phyloP scores from a whole-genome alignment of 495 filamentous ascomycete species.

The Parachaetomium inaequale region DNA sequence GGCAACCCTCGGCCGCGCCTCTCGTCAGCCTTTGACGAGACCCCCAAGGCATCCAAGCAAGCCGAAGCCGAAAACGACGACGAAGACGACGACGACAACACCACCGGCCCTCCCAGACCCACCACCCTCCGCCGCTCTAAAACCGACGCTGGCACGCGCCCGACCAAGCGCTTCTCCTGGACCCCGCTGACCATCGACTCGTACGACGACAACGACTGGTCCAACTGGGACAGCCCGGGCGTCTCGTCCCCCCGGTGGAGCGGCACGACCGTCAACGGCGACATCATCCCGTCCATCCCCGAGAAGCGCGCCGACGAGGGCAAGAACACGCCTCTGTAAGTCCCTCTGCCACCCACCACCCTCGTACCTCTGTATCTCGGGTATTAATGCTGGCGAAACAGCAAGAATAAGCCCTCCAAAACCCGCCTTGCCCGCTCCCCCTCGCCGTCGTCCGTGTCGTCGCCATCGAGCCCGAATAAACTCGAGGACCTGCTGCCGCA shows the following conservation, averaged over 20 bases:
- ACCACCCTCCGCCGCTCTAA: conserved; percentile 27
- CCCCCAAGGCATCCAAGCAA: conserved; percentile 6
- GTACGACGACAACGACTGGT: conserved; percentile 68
- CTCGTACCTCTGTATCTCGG: too few relatives aligned
- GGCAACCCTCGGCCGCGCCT: conserved; percentile 22
- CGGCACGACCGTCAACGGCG: conserved; percentile 46
- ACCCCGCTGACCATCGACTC: conserved; percentile 46
- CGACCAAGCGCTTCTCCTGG: conserved; percentile 46
- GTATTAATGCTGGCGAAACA: neutral
- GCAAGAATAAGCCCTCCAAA: conserved; percentile 25
- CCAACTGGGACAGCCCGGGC: conserved; percentile 64
- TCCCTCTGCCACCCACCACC: neutral
- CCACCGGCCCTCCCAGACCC: conserved; percentile 19
- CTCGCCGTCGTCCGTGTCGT: neutral
- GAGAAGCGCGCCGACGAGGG: conserved; percentile 38
- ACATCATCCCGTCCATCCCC: conserved; percentile 39
- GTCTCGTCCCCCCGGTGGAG: conserved; percentile 48
- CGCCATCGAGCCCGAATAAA: conserved; percentile 20
- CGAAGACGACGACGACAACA: neutral
- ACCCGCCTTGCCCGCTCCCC: conserved; percentile 17
- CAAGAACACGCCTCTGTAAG: conserved; percentile 41
- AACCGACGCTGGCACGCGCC: conserved; percentile 30
- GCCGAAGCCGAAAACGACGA: neutral
- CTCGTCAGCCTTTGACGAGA: conserved; percentile 26
- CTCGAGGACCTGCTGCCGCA: conserved; percentile 62